phyloP scores from a whole-genome alignment of 1,139 yeast genomes.

The Yamadazyma diddensiae region DNA sequence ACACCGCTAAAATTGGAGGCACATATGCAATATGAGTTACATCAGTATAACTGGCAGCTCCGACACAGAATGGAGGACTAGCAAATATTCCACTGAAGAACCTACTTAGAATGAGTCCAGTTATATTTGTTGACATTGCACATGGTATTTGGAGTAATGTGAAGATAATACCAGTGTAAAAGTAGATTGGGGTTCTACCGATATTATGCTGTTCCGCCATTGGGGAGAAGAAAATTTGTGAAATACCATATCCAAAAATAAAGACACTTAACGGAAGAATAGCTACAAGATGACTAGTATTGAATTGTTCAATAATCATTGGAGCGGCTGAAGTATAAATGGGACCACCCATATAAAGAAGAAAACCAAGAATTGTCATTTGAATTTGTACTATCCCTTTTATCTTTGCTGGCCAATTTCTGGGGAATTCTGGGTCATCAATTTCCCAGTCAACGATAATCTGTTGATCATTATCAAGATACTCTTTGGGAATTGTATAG shows the following conservation, averaged over 20 bases:
- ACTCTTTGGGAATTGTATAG: constrained; percentile 33
- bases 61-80: constrained; percentile 35
- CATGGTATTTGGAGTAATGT: constrained; percentile 33
- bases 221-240: constrained; percentile 56
- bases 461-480: constrained; percentile 2
- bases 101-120: constrained; percentile 30
- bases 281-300: constrained; percentile 42
- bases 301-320: constrained; percentile 39
- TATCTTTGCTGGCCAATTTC: constrained; percentile 23
- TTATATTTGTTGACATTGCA: constrained; percentile 29
- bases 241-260: constrained; percentile 56
- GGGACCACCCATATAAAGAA: constrained; percentile 28
- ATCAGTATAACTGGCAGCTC: constrained; percentile 22
- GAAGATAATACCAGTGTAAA: constrained; percentile 27
- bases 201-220: constrained; percentile 46
- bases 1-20: constrained; percentile 26
- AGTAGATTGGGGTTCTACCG: constrained; percentile 49
- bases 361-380: constrained; percentile 21
- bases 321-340: constrained; percentile 29
- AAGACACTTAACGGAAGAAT: constrained; percentile 37
- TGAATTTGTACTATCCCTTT: constrained; percentile 20
- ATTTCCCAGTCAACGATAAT: constrained; percentile 13
- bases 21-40: constrained; percentile 15
- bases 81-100: constrained; percentile 35
- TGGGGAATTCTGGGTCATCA: constrained; percentile 30